Base-by-base conservation (phyloP, 441 rosid genomes). In the Erodium trifolium region DNA sequence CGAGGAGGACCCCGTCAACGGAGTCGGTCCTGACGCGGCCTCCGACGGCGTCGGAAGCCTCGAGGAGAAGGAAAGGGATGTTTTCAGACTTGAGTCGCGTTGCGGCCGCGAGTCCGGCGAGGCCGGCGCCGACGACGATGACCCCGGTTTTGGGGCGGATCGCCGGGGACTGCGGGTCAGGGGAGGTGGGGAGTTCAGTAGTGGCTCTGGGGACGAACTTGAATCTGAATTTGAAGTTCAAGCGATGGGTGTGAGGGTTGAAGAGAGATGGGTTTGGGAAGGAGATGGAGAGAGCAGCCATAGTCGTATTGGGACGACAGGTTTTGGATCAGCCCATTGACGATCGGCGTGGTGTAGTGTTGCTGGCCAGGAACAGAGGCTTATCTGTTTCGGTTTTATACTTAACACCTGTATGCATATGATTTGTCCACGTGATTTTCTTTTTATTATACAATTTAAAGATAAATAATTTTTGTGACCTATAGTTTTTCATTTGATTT, bases 71-170 rank as follows among this genome's bases (percentile, higher is more conserved):
- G 78, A 87, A 90, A 7, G 96, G 93, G 71, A 85, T 78, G 73
- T 75, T 73, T 16, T 78, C 51, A 63, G 96, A 80, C 70, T 68
- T 69, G 75, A 93, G 96, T 3, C 68, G 80, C 66, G 85, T 80
- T 1, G 98, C 96, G 18, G 98, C 93, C 23, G 98, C 97, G 3
- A 93, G 84, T 59, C 98, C 97, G 0, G 97, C 86, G 27, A 93
- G 92, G 66, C 98, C 98, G 0, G 85, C 96, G 39, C 98, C 97
- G 35, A 90, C 68, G 63, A 93, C 76, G 41, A 93, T 72, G 81
- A 81, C 96, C 0, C 78, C 79, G 10, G 81, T 71, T 5, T 71
- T 68, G 60, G 68, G 3, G 71, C 67, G 8, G 70, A 74, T 14
- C 41, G 76, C 27, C 68, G 73, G 18, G 57, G 57, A n/a, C 57